These are phyloP conservation scores for Cyberlindnera maclurae DNA, from an alignment of 805 yeast genomes.

Conservation along the genomic window DNA sequence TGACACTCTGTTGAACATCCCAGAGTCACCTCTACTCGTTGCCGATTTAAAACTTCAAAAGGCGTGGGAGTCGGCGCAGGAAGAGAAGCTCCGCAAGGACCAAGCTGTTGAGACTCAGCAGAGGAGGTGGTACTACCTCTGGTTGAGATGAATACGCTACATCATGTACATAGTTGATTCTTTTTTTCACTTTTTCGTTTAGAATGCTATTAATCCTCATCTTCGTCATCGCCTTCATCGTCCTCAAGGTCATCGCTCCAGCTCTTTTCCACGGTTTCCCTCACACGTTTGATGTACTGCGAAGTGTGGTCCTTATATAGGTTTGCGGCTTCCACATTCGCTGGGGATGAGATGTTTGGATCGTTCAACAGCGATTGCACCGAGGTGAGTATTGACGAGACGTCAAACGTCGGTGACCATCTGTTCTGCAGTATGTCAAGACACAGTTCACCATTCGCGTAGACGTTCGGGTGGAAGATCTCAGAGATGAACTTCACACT, in stretches of 20 bases:
- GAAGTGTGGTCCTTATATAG: slow-evolving; percentile 91
- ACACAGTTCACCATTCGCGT: slow-evolving; percentile 92
- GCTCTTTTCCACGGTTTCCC: slow-evolving; percentile 90
- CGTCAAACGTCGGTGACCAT: slow-evolving; percentile 99
- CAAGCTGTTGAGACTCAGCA: background rate
- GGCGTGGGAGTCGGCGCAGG: slow-evolving; percentile 13
- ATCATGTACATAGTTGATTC: too few relatives aligned
- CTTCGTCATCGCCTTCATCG: slow-evolving; percentile 36
- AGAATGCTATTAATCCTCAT: slow-evolving; percentile 17
- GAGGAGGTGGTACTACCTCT: slow-evolving; percentile 23
- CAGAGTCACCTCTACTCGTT: slow-evolving; percentile 32
- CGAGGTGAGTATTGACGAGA: slow-evolving; percentile 88
- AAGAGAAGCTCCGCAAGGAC: slow-evolving; percentile 6
- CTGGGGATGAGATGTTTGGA: slow-evolving; percentile 95
- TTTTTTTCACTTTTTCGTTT: background rate
- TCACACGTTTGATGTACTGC: slow-evolving; percentile 84
- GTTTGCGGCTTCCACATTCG: slow-evolving; percentile 96
- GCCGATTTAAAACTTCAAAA: slow-evolving; percentile 27
- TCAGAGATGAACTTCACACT: slow-evolving; percentile 82
- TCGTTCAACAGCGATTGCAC: slow-evolving; percentile 89
- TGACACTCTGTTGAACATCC: slow-evolving; percentile 28
- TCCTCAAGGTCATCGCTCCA: slow-evolving; percentile 80
- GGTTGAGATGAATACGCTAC: slow-evolving; percentile 19
- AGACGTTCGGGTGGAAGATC: slow-evolving; percentile 98
- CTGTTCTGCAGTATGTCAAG: slow-evolving; percentile 92